Percentiles rank a stretch among this genome's conserved stretches.
phyloP scores from a whole-genome alignment of 73 alveolate species.

The Blepharisma japonicum region DNA sequence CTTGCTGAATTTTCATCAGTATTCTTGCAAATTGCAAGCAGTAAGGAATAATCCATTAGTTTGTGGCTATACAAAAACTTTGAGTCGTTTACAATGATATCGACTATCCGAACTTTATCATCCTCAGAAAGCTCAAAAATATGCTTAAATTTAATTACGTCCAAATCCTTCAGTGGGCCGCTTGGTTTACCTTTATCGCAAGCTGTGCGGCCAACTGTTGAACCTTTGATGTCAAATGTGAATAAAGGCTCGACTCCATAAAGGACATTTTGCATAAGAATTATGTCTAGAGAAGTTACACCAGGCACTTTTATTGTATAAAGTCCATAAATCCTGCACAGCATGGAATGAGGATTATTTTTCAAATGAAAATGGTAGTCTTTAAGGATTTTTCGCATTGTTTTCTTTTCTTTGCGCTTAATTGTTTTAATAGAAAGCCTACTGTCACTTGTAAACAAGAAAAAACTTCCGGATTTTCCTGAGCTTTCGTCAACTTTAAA shows the following conservation, averaged over 20 bases:
- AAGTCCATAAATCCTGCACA: slow-evolving; percentile 69
- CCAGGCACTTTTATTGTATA: slow-evolving; percentile 39
- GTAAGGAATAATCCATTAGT: slow-evolving; percentile 21
- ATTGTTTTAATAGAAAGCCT: slow-evolving; percentile 74
- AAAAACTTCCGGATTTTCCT: slow-evolving; percentile 81
- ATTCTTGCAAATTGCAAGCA: not conserved
- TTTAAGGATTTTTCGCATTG: slow-evolving; percentile 58
- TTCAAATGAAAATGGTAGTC: slow-evolving; percentile 61
- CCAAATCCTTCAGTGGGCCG: slow-evolving; percentile 11
- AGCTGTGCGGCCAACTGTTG: slow-evolving; percentile 23
- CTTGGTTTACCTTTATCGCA: not conserved
- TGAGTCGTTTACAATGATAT: not conserved
- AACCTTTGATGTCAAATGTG: slow-evolving; percentile 24
- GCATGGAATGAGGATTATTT: slow-evolving; percentile 51
- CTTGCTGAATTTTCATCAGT: not conserved
- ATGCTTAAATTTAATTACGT: not conserved
- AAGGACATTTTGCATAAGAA: slow-evolving; percentile 26
- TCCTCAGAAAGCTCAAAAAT: not conserved
- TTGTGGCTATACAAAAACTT: not conserved
- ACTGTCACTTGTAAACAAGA: slow-evolving; percentile 78
- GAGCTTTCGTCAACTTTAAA: slow-evolving; percentile 45
- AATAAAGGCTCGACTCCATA: not conserved
- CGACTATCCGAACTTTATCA: not conserved
- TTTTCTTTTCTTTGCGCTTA: slow-evolving; percentile 59
- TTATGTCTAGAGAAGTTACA: slow-evolving; percentile 18